Base-by-base conservation (phyloP, 495 filamentous ascomycete genomes). In the Aspergillus sclerotioniger region DNA sequence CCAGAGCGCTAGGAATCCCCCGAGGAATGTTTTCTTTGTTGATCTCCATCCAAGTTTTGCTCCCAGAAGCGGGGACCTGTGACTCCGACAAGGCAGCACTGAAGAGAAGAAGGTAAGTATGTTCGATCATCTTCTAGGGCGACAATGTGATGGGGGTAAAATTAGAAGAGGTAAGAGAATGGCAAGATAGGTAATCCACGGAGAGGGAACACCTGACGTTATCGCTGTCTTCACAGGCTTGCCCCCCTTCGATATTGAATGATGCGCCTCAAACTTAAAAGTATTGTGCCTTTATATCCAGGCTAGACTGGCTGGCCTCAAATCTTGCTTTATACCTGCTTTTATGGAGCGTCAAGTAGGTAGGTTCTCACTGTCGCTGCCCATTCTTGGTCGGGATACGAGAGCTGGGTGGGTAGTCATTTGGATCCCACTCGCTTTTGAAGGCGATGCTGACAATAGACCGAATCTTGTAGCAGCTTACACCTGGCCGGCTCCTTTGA, bases 1-100 rank as follows among this genome's bases (percentile, higher is more conserved):
- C 41, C 25, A 31, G 33, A 57, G 47, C 28, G 39, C 20, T 13
- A 32, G 51, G 51, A 58, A 61, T 64, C 49, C 45, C n/a, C 59
- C 62, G 54, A 60, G 53, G 65, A 67, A 67, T 67, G 65, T 21
- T 52, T 50, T 63, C 43, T 51, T 57, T 57, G 57, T 54, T 60
- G 61, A 56, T 53, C 50, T 29, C 37, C 52, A 54, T 31, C 21
- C 47, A 29, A 28, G 46, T 8, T 35, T 17, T 16, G n/a, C 15
- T 6, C 13, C 45, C 21, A 49, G 35, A 31, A 51, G 47, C 28
- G 9, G 13, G 13, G 33, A 13, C 8, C 33, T 35, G 33, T 9
- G 37, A 41, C 10, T 41, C 13, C n/a, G 37, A 12, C 37, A 7
- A 41, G 37, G 10, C 37, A 41, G 12, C 37, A 13, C 13, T 13